A percentile compares a stretch with the other conserved stretches of the same genome.
Conservation (phyloP, 2,329 filamentous ascomycete genomes). For the Colletotrichum sp. region DNA sequence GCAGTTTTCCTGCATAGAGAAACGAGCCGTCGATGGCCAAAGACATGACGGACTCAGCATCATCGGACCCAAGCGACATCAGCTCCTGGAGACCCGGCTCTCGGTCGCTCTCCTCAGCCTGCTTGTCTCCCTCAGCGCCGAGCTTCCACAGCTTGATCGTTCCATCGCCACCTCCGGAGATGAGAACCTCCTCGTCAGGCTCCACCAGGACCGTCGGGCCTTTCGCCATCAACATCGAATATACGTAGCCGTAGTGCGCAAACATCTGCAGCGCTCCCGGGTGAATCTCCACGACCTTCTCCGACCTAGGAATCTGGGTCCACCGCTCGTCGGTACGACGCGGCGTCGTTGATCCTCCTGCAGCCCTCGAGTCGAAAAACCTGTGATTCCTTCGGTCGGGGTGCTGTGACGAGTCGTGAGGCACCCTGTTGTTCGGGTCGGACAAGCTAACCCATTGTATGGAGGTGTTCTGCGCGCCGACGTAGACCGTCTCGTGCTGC, state of each 20-base stretch:
- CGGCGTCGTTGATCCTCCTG: conserved; percentile 81
- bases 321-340: conserved; percentile 68
- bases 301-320: conserved; percentile 56
- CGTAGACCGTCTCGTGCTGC: conserved; percentile 80
- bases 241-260: conserved; percentile 94
- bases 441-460: conserved; percentile 90
- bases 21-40: conserved; percentile 90
- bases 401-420: conserved; percentile 70
- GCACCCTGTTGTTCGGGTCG: conserved; percentile 63
- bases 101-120: conserved; percentile 52
- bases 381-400: conserved; percentile 80
- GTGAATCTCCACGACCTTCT: conserved; percentile 77
- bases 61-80: conserved; percentile 65
- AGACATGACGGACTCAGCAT: conserved; percentile 72
- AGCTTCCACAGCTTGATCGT: conserved; percentile 94
- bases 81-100: conserved; percentile 73
- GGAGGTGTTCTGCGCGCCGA: conserved; percentile 92
- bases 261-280: conserved; percentile 83
- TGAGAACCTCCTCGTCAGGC: conserved; percentile 77
- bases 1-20: conserved; percentile 86
- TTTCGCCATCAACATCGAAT: conserved; percentile 89
- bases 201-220: conserved; percentile 72
- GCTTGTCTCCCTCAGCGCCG: conserved; percentile 33
- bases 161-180: conserved; percentile 93
- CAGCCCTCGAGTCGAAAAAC: conserved; percentile 91